These are phyloP conservation scores for Pontederia paniculata DNA, from an alignment of 176 grass and related monocot genomes.

Conservation along the genomic window DNA sequence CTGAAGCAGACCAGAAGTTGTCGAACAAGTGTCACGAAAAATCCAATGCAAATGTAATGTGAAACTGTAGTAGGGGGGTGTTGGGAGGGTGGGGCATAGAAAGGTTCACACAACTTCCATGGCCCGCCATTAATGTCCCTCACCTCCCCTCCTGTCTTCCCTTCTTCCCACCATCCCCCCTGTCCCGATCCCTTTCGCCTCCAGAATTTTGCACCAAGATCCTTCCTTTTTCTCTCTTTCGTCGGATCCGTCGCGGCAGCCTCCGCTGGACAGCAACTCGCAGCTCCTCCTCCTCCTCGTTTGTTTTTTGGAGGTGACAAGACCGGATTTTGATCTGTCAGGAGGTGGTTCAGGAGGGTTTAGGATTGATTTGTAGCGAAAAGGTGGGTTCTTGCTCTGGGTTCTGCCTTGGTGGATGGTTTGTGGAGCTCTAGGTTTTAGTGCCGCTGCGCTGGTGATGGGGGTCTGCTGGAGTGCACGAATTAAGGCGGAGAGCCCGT, in stretches of 20 bases:
- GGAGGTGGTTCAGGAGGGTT: too few species aligned
- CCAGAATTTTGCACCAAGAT: neutral
- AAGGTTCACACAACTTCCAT: neutral
- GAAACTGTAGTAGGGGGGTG: too few species aligned
- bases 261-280: too few species aligned
- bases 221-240: neutral
- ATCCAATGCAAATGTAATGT: too few species aligned
- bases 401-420: neutral
- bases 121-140: conserved; percentile 5
- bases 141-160: neutral
- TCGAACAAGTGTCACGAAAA: too few species aligned
- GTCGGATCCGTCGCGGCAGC: neutral
- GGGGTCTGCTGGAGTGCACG: conserved; percentile 53
- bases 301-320: too few species aligned
- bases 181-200: neutral
- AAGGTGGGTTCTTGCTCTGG: too few species aligned
- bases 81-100: too few species aligned
- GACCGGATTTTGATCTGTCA: too few species aligned
- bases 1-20: too few species aligned
- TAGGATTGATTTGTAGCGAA: too few species aligned
- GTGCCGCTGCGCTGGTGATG: conserved; percentile 25
- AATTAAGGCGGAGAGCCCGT: conserved; percentile 60
- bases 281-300: too few species aligned
- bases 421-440: neutral
- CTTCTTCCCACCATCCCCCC: neutral